Evolutionary conservation across 2,329 filamentous ascomycete genomes (phyloP).

Genomic region (Erysiphe neolycopersici): DNA sequence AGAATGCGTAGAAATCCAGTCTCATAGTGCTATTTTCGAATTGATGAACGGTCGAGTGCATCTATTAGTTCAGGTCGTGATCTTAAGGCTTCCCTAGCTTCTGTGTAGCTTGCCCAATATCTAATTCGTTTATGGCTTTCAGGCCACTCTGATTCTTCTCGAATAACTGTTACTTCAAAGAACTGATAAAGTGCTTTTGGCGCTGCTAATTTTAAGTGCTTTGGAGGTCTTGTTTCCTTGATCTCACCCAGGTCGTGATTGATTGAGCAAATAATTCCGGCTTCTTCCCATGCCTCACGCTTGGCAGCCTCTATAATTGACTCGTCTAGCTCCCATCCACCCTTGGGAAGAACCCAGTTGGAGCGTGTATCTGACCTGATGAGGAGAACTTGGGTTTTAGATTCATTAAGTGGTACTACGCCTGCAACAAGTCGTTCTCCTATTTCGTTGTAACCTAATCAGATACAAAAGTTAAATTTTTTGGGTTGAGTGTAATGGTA

Average conservation of each 20-base stretch:
- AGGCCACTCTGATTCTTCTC: slow-evolving; percentile 71
- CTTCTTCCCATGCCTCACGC: slow-evolving; percentile 95
- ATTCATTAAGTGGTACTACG: slow-evolving; percentile 65
- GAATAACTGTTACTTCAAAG: slow-evolving; percentile 67
- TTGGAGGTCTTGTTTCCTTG: slow-evolving; percentile 56
- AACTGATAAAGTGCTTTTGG: slow-evolving; percentile 46
- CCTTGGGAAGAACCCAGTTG: slow-evolving; percentile 92
- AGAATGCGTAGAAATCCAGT: slow-evolving; percentile 9
- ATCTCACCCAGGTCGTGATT: slow-evolving; percentile 71
- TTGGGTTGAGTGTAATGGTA: not conserved
- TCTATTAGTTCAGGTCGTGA: slow-evolving; percentile 68
- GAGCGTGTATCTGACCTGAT: slow-evolving; percentile 80
- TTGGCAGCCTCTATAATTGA: slow-evolving; percentile 59
- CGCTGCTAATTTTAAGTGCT: slow-evolving; percentile 36
- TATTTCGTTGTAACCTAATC: slow-evolving; percentile 62
- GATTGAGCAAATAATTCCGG: slow-evolving; percentile 67
- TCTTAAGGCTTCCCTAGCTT: slow-evolving; percentile 54
- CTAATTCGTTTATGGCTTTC: slow-evolving; percentile 79
- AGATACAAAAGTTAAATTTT: not conserved
- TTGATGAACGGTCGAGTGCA: slow-evolving; percentile 46
- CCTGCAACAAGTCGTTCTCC: slow-evolving; percentile 90
- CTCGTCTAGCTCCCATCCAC: slow-evolving; percentile 93
- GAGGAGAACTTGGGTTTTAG: slow-evolving; percentile 70
- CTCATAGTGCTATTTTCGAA: slow-evolving; percentile 12
- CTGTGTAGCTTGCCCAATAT: slow-evolving; percentile 64